Conservation (phyloP, 768 basidiomycete species). For the Trametes punicea region DNA sequence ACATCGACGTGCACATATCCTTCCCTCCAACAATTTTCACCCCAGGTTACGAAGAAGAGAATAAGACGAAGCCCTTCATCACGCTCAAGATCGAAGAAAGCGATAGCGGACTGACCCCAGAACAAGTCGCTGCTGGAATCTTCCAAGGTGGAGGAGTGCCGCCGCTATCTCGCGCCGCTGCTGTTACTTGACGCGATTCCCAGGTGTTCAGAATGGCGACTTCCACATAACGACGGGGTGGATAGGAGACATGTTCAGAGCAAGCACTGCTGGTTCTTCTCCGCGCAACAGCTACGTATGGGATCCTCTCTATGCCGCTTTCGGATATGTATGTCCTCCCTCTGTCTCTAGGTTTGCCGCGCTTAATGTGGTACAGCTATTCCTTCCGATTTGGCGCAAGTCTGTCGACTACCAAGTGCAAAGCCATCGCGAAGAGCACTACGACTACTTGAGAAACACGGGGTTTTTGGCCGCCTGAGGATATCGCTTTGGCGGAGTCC, state of each 20-base stretch:
- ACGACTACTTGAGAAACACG: slow-evolving; percentile 30
- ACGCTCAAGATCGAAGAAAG: slow-evolving; percentile 71
- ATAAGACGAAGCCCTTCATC: slow-evolving; percentile 72
- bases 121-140: slow-evolving; percentile 56
- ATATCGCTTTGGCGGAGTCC: neutral
- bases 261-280: slow-evolving; percentile 62
- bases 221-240: slow-evolving; percentile 78
- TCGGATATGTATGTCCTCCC: slow-evolving; percentile 30
- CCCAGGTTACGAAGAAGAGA: slow-evolving; percentile 77
- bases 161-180: too few relatives aligned
- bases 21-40: slow-evolving; percentile 80
- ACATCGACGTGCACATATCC: slow-evolving; percentile 74
- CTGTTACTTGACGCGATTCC: neutral
- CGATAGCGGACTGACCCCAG: slow-evolving; percentile 62
- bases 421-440: slow-evolving; percentile 35
- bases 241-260: slow-evolving; percentile 62
- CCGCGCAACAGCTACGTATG: slow-evolving; percentile 56
- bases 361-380: slow-evolving; percentile 30
- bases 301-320: slow-evolving; percentile 44
- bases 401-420: slow-evolving; percentile 35
- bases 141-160: slow-evolving; percentile 47
- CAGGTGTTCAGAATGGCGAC: slow-evolving; percentile 70
- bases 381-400: slow-evolving; percentile 37
- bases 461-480: neutral
- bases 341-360: neutral